A percentile compares a stretch with the other conserved stretches of the same genome.
These are phyloP conservation scores for Schwanniomyces pseudopolymorphus DNA, from an alignment of 805 yeast genomes.

Conservation along the genomic window DNA sequence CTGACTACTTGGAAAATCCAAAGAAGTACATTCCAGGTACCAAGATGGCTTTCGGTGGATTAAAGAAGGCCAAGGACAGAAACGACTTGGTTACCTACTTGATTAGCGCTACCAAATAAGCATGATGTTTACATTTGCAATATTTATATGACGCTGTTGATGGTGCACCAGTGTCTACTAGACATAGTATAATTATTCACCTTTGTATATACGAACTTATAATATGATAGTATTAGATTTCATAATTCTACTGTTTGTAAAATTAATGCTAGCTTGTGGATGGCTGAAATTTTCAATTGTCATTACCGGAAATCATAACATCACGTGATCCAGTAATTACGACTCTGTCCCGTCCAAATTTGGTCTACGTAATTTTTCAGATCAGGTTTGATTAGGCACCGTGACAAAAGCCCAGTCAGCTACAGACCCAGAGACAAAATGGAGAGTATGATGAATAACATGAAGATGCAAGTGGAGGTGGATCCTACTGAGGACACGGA, in stretches of 20 bases:
- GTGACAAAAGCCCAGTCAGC: background rate
- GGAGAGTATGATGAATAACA: constrained; percentile 11
- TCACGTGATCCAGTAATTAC: background rate
- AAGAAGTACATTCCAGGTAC: constrained; percentile 99
- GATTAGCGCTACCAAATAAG: constrained; percentile 42
- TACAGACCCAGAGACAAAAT: background rate
- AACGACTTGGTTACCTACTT: constrained; percentile 93
- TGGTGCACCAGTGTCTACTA: constrained; percentile 1
- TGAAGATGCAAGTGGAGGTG: constrained; percentile 78
- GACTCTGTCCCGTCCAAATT: background rate
- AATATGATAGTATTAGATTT: background rate
- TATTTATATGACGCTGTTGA: background rate
- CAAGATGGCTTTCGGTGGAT: constrained; percentile 99
- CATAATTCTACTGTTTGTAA: background rate
- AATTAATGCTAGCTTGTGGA: background rate
- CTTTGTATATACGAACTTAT: constrained; percentile 1
- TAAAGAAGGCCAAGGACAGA: constrained; percentile 99
- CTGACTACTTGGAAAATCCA: constrained; percentile 97
- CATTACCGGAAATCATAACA: background rate
- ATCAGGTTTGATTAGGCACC: background rate
- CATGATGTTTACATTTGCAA: constrained; percentile 1
- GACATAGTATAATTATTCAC: constrained; percentile 2
- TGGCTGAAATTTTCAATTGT: background rate
- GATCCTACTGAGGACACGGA: constrained; percentile 97
- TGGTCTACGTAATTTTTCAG: background rate